Base-by-base conservation (phyloP, 192 early-diverging fungal genomes). In the Podila epigama region DNA sequence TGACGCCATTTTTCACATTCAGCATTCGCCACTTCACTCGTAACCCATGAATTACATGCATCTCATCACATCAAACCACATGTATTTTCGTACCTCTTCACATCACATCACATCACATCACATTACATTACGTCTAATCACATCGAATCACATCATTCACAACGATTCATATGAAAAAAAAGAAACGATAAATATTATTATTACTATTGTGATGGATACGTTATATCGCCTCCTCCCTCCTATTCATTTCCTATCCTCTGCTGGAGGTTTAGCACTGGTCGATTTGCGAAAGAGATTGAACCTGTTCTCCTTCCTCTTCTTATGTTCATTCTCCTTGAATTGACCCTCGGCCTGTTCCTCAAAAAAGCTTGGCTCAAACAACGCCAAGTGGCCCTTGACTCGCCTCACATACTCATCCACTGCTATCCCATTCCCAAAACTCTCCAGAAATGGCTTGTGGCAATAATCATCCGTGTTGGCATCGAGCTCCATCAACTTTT, bases 321-420 rank as follows among this genome's bases (percentile, higher is more conserved):
- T 67, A 10, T 67, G 55, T 18, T 67, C 65, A 7, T 68, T 77
- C 39, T 77, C 73, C n/a, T 52, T 56, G 51, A 63, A 77, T 40
- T 77, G 66, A 2, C 61, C 66, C 36, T 77, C 73, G 3, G 73
- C 73, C 20, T 77, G 73, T 2, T 77, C 66, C 33, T 68, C 73
- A 59, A 77, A 77, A 36, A 68, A 77, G 28, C 39, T 53, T 15
- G 73, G 73, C 51, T 77, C 73, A 34, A 64, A 77, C 27, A 64
- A 33, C 0, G 73, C 73, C 27, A 77, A 28, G 53, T 77, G 44
- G 13, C 73, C 73, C 40, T 68, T 77, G 60, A 77, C 64, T 40
- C 73, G 7, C 40, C 58, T 55, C 32, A 77, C 73, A 68, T 77
- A 77, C 8, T 61, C 73, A 10, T 77, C 73, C 1, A 77, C 61